A percentile compares a stretch with the other conserved stretches of the same genome.
Evolutionary conservation across 441 rosid genomes (phyloP).

Genomic region (Brassica balearica): DNA sequence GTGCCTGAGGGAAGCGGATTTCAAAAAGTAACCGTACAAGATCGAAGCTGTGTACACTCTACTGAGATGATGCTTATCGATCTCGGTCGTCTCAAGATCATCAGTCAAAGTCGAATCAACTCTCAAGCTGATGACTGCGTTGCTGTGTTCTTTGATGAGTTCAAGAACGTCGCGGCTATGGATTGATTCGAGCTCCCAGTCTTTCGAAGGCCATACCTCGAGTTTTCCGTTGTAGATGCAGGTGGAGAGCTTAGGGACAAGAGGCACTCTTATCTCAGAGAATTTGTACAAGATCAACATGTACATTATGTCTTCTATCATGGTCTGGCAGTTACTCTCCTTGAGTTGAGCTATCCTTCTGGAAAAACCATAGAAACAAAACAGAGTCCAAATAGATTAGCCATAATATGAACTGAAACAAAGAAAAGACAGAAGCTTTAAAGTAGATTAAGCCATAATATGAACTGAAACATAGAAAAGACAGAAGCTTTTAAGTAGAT

Average conservation of each 20-base stretch:
- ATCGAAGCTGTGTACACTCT: conserved; percentile 71
- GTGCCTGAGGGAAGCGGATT: conserved; percentile 75
- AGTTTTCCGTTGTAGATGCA: conserved; percentile 77
- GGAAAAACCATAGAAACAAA: conserved; percentile 25
- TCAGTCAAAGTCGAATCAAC: conserved; percentile 70
- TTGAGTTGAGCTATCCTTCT: conserved; percentile 85
- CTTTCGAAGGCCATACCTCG: conserved; percentile 77
- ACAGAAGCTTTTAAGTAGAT: no score
- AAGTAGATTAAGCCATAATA: no score
- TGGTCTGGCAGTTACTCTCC: conserved; percentile 60
- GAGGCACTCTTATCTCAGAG: conserved; percentile 81
- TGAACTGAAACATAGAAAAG: no score
- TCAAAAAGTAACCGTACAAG: conserved; percentile 82
- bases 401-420: no score
- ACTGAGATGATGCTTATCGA: conserved; percentile 55
- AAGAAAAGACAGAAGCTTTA: no score
- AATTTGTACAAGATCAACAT: conserved; percentile 77
- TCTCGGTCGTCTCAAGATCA: conserved; percentile 69
- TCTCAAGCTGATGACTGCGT: conserved; percentile 76
- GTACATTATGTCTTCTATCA: conserved; percentile 83
- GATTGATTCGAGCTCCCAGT: conserved; percentile 87
- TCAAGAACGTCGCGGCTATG: conserved; percentile 65
- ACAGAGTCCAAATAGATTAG: background rate
- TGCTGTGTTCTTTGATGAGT: conserved; percentile 76
- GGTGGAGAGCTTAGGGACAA: conserved; percentile 81